These are phyloP conservation scores for Achaetomiella virescens DNA, from an alignment of 495 filamentous ascomycete genomes.

Conservation along the genomic window DNA sequence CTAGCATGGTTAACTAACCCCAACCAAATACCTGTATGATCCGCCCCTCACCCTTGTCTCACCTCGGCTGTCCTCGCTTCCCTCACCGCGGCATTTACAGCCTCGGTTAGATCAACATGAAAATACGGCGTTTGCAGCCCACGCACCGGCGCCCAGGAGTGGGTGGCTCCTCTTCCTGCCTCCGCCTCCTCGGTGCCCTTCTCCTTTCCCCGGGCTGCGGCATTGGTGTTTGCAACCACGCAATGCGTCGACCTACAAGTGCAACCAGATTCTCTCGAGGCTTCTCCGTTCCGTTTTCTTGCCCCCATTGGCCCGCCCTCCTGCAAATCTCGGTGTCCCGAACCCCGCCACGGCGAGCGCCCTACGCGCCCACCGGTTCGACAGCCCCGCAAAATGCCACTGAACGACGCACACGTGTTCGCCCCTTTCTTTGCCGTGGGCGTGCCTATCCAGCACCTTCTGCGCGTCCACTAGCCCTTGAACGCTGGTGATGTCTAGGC, in stretches of 20 bases:
- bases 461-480: slow-evolving; percentile 32
- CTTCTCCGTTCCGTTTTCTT: no score
- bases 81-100: slow-evolving; percentile 13
- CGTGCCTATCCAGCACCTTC: slow-evolving; percentile 27
- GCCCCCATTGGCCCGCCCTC: no score
- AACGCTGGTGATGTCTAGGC: slow-evolving; percentile 29
- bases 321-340: no score
- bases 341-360: slow-evolving; percentile 8
- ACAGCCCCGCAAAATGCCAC: slow-evolving; percentile 32
- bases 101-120: slow-evolving; percentile 25
- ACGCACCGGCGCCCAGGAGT: slow-evolving; percentile 5
- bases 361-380: slow-evolving; percentile 24
- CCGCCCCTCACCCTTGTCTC: no score
- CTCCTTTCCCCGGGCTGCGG: slow-evolving; percentile 5
- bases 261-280: no score
- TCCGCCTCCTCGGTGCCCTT: background rate
- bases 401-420: slow-evolving; percentile 15
- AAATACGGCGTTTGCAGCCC: slow-evolving; percentile 31
- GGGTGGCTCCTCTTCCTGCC: background rate
- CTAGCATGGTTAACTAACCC: no score
- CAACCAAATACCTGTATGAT: no score
- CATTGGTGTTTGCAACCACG: no score
- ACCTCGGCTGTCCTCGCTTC: slow-evolving; percentile 1
- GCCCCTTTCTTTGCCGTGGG: no score
- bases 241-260: no score